Conservation (phyloP, 2,329 filamentous ascomycete genomes). For the Arthrobotrys sinensis region DNA sequence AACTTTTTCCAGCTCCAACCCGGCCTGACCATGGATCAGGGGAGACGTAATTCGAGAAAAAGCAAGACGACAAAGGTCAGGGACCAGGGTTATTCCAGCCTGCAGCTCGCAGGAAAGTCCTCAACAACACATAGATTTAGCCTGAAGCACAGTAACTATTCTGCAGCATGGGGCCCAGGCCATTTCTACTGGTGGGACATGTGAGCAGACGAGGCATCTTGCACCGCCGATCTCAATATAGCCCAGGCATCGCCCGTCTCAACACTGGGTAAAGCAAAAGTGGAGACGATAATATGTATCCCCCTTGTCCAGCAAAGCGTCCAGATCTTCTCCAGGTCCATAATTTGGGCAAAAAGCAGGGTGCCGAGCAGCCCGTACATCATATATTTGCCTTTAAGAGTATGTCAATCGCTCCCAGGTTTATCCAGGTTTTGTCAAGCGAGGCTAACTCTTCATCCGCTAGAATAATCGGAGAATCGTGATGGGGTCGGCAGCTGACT, state of each 20-base stretch:
- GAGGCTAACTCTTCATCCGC: constrained; percentile 47
- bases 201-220: constrained; percentile 51
- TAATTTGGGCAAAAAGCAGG: constrained; percentile 1
- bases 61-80: constrained; percentile 8
- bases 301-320: constrained; percentile 31
- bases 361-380: constrained; percentile 13
- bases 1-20: constrained; percentile 60
- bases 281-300: constrained; percentile 47
- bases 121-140: constrained; percentile 54
- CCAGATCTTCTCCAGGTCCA: constrained; percentile 43
- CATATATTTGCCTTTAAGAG: constrained; percentile 31
- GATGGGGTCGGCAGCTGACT: constrained; percentile 57
- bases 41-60: constrained; percentile 24
- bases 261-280: constrained; percentile 38
- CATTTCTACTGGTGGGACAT: constrained; percentile 53
- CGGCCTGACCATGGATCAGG: constrained; percentile 47
- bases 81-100: constrained; percentile 52
- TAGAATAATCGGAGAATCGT: constrained; percentile 59
- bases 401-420: constrained; percentile 59
- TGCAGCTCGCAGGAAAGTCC: constrained; percentile 43
- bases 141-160: constrained; percentile 41
- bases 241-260: constrained; percentile 29
- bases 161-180: constrained; percentile 22
- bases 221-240: constrained; percentile 49
- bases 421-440: constrained; percentile 49